Conservation (phyloP, 257 asterid genomes). For the Nicotiana undulata region DNA sequence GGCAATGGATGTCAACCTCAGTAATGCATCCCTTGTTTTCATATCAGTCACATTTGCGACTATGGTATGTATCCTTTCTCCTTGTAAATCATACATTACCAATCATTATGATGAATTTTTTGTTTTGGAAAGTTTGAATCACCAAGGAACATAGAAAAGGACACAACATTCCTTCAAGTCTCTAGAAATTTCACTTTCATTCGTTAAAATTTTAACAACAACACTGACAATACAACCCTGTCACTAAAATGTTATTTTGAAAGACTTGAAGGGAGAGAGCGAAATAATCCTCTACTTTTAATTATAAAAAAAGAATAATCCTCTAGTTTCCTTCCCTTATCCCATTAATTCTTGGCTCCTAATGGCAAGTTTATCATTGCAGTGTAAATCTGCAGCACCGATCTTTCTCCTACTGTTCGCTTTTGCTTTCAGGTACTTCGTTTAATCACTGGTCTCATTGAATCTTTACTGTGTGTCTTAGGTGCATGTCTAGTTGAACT, state of each 20-base stretch:
- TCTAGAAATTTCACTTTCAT: not conserved
- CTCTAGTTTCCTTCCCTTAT: not conserved
- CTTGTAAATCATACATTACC: not conserved
- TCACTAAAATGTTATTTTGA: not conserved
- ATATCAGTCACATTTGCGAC: conserved; percentile 98
- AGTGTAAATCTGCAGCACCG: conserved; percentile 99
- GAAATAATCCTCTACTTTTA: not conserved
- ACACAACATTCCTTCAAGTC: not conserved
- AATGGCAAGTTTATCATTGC: conserved; percentile 24
- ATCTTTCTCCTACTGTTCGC: conserved; percentile 96
- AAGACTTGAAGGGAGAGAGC: not conserved
- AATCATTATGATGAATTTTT: not conserved
- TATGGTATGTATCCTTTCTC: conserved; percentile 56
- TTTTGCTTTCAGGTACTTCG: conserved; percentile 88
- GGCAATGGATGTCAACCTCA: conserved; percentile 94
- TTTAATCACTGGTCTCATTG: not conserved
- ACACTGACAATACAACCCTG: not conserved
- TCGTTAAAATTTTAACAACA: not conserved
- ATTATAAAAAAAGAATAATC: not conserved
- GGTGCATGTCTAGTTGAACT: not conserved
- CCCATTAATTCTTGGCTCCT: not conserved
- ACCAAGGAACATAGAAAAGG: not conserved
- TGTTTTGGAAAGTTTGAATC: not conserved
- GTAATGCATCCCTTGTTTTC: conserved; percentile 96
- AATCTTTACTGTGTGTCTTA: not conserved